Evolutionary conservation across 148 eudicot genomes (phyloP).

Genomic region (Selenicereus undatus): DNA sequence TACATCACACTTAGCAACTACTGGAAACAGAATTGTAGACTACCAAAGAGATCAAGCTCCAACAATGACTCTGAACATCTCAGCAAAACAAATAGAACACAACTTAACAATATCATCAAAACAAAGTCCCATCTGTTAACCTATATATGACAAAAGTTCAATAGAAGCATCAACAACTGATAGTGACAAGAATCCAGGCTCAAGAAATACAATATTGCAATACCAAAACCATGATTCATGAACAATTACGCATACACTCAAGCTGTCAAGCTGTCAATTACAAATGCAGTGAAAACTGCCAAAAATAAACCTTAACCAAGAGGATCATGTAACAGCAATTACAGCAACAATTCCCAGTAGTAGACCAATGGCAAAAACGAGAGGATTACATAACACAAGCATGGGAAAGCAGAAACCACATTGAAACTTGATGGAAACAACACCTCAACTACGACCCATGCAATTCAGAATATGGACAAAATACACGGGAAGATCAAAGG

Average conservation of each 20-base stretch:
- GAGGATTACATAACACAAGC: background rate
- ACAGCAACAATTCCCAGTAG: background rate
- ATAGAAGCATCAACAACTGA: constrained; percentile 7
- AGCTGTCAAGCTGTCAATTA: background rate
- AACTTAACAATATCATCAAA: background rate
- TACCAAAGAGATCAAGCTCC: background rate
- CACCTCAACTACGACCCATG: background rate
- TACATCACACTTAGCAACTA: no score
- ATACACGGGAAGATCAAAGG: background rate
- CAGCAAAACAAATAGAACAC: background rate
- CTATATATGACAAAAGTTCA: background rate
- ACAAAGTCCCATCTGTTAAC: background rate
- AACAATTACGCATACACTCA: background rate
- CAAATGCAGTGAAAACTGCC: no score
- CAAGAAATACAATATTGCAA: background rate
- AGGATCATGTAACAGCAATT: background rate
- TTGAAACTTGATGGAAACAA: background rate
- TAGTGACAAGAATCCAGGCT: background rate
- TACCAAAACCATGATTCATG: background rate
- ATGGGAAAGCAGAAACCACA: no score
- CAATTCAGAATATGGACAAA: constrained; percentile 3
- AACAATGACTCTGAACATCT: background rate
- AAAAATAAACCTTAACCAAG: background rate
- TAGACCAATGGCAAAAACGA: background rate
- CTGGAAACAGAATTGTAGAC: background rate